Conservation (phyloP, 202 grass and related monocot genomes). For the Schoenoplectus triqueter region DNA sequence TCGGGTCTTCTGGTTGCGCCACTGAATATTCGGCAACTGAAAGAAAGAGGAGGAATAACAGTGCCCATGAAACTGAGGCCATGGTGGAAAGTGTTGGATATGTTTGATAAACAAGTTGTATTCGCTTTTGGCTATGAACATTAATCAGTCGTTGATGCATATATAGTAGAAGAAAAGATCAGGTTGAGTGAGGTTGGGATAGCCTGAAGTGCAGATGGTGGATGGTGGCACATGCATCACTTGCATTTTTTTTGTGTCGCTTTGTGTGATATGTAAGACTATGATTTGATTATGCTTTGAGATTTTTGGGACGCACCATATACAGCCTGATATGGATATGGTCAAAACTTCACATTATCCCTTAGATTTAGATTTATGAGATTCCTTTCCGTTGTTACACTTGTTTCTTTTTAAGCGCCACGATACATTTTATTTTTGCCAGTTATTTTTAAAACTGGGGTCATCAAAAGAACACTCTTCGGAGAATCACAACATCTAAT, state of each 20-base stretch:
- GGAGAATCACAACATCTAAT: no score
- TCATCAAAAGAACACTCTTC: no score
- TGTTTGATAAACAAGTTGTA: conserved; percentile 2
- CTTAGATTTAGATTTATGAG: not conserved
- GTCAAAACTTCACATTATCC: not conserved
- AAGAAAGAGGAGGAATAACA: conserved; percentile 22
- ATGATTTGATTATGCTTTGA: conserved; percentile 3
- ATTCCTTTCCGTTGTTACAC: not conserved
- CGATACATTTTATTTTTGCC: not conserved
- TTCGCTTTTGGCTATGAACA: conserved; percentile 1
- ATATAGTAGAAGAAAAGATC: conserved; percentile 35
- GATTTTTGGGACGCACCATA: not conserved
- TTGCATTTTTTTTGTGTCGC: not conserved
- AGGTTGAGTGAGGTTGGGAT: conserved; percentile 27
- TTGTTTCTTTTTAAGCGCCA: not conserved
- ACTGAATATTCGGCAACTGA: not conserved
- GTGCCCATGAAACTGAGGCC: conserved; percentile 22
- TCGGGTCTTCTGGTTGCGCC: not conserved
- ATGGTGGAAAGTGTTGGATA: conserved; percentile 8
- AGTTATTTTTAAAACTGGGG: not conserved
- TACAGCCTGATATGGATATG: not conserved
- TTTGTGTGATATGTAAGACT: conserved; percentile 33
- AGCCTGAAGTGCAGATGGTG: not conserved
- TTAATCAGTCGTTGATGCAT: not conserved
- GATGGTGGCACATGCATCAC: conserved; percentile 26